These are phyloP conservation scores for Eragrostis tef DNA, from an alignment of 202 grass and related monocot species.

Conservation along the genomic window DNA sequence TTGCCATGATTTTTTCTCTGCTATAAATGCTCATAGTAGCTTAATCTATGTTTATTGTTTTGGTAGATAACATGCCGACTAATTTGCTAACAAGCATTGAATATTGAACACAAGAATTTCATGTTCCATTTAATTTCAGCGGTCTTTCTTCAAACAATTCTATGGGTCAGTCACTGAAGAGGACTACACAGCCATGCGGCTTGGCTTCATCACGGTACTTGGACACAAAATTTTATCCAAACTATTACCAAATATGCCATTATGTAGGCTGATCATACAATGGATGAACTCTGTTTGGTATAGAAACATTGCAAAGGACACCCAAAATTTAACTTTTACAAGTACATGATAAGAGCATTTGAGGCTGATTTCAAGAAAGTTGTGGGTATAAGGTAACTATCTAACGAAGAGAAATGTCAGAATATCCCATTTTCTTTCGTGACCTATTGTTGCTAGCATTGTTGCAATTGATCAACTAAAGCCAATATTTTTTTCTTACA, in stretches of 20 bases:
- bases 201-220: conserved; percentile 82
- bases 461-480: not conserved
- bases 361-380: conserved; percentile 88
- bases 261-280: not conserved
- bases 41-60: no score
- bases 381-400: conserved; percentile 68
- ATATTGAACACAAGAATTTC: not conserved
- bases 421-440: no score
- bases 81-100: not conserved
- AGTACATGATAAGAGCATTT: conserved; percentile 79
- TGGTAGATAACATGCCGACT: not conserved
- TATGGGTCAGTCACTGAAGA: conserved; percentile 67
- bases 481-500: conserved; percentile 25
- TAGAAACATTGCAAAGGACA: conserved; percentile 67
- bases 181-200: conserved; percentile 72
- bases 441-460: not conserved
- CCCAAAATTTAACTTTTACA: conserved; percentile 75
- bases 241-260: not conserved
- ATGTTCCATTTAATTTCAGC: conserved; percentile 39
- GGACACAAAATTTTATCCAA: not conserved
- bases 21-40: no score
- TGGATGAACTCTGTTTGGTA: not conserved
- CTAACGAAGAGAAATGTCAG: no score
- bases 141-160: conserved; percentile 83
- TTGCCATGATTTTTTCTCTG: no score